Base-by-base conservation (phyloP, 2,329 filamentous ascomycete genomes). In the Penicillium aurantiogriseum region DNA sequence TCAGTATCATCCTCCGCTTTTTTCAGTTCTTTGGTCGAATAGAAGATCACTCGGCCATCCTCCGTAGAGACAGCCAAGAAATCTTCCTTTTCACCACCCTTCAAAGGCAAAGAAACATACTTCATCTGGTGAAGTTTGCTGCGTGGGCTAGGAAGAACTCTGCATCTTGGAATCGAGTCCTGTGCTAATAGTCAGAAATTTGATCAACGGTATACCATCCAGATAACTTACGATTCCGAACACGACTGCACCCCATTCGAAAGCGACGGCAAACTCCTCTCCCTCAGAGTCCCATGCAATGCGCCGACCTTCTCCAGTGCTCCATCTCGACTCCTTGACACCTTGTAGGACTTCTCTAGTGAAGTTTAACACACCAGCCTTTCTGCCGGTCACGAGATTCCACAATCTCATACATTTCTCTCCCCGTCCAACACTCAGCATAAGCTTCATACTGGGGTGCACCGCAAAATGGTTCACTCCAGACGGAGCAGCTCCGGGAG, bases 311-410 rank as follows among this genome's bases (percentile, higher is more conserved):
- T 97, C 94, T 13, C 93, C 92, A 44, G 86, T 88, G 44, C 87
- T 85, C 72, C 88, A 87, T 72, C 85, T 86, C 43, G 87, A 84
- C 77, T 96, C 91, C 45, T 90, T 91, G 11, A 89, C 84, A 65
- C 89, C 86, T 44, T 84, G 80, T 51, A 97, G 79, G 67, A 94
- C 82, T 0, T 88, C 84, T 56, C 84, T 82, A 63, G 84, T 84
- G 73, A 97, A 97, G 71, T 90, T 94, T 66, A 99, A 78, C 51
- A 96, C 92, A 31, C 92, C 91, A 0, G 92, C 92, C 78, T 96
- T 97, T 79, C 93, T 96, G 17, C 92, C 94, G 3, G 93, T 97
- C 63, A 97, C 92, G 62, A 99, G 75, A 70, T 99, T 97, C 94
- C 94, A 99, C 63, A 97, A 76, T 63, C 94, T 82, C 90, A 99